These are phyloP conservation scores for Aegilops speltoides DNA, from an alignment of 176 grass and related monocot genomes.

Conservation along the genomic window DNA sequence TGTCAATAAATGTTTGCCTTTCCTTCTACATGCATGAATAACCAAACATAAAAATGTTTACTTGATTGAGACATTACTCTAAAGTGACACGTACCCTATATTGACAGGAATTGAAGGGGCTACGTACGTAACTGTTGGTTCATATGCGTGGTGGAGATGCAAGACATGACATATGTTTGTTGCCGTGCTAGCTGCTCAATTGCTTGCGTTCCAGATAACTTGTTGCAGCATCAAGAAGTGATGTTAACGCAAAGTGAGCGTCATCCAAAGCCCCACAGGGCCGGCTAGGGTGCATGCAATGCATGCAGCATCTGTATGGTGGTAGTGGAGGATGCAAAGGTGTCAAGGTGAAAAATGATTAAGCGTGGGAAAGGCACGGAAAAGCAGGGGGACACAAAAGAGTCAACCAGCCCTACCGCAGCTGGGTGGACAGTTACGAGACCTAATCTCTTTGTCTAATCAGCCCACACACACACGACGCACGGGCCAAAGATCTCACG, in stretches of 20 bases:
- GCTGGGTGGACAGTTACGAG: conserved; percentile 30
- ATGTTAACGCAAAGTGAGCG: conserved; percentile 45
- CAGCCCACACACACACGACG: neutral
- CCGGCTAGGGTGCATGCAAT: neutral
- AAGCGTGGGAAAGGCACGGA: conserved; percentile 22
- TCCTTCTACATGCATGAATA: too few relatives aligned
- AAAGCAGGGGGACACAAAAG: conserved; percentile 28
- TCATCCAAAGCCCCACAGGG: conserved; percentile 35
- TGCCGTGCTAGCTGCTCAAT: conserved; percentile 7
- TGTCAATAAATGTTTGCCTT: too few relatives aligned
- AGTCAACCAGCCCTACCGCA: conserved; percentile 35
- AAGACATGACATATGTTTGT: neutral
- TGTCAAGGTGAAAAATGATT: conserved; percentile 43
- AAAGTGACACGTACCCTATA: too few relatives aligned
- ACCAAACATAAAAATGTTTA: too few relatives aligned
- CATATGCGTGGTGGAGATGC: neutral
- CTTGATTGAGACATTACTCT: too few relatives aligned
- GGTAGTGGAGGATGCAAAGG: conserved; percentile 2
- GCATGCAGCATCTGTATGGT: conserved; percentile 15
- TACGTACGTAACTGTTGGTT: neutral
- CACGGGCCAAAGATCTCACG: neutral
- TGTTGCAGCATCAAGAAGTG: conserved; percentile 31
- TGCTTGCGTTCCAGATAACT: conserved; percentile 46
- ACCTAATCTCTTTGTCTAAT: conserved; percentile 26
- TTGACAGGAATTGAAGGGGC: neutral